Evolutionary conservation across 805 yeast species (phyloP).

Genomic region (Kodamaea leandrae): DNA sequence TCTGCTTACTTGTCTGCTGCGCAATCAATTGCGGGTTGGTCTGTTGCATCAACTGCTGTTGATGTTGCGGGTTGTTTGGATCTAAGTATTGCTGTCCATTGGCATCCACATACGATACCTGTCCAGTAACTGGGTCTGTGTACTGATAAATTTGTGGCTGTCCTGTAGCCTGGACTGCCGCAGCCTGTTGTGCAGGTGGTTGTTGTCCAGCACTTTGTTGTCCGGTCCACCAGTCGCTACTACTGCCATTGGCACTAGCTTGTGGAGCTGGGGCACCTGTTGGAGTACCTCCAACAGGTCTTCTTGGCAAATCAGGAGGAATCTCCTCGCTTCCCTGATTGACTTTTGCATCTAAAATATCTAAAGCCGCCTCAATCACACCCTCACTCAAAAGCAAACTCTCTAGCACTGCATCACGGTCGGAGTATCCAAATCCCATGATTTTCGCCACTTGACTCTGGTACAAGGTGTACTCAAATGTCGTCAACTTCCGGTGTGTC

Average conservation of each 20-base stretch:
- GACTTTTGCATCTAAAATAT: conserved; percentile 44
- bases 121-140: conserved; percentile 70
- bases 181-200: too few relatives aligned
- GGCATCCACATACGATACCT: conserved; percentile 62
- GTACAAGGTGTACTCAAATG: conserved; percentile 52
- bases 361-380: conserved; percentile 56
- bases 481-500: conserved; percentile 51
- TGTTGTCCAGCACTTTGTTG: neutral
- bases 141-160: conserved; percentile 60
- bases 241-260: too few relatives aligned
- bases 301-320: conserved; percentile 49
- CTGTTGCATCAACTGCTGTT: conserved; percentile 32
- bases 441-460: conserved; percentile 46
- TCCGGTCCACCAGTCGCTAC: too few relatives aligned
- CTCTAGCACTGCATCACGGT: conserved; percentile 59
- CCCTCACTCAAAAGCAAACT: conserved; percentile 62
- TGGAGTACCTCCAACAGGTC: conserved; percentile 28
- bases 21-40: conserved; percentile 23
- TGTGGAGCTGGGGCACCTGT: conserved; percentile 17
- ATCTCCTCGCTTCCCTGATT: conserved; percentile 37
- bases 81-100: conserved; percentile 63
- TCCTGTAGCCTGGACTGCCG: too few relatives aligned
- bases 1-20: conserved; percentile 35
- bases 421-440: conserved; percentile 52
- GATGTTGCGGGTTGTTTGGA: conserved; percentile 45